phyloP scores from a whole-genome alignment of 495 filamentous ascomycete species.

The Penicillium verhagenii region DNA sequence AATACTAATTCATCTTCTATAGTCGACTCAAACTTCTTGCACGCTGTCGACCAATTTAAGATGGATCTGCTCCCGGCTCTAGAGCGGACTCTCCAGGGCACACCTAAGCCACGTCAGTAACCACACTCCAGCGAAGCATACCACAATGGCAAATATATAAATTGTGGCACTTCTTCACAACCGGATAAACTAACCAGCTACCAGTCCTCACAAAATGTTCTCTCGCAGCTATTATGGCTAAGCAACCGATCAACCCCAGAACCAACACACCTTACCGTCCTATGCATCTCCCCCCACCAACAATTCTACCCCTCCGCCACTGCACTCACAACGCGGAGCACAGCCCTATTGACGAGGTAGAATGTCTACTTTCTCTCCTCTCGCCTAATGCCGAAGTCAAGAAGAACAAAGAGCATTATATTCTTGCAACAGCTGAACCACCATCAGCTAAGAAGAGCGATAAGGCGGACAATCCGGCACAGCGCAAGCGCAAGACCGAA shows the following conservation, averaged over 20 bases:
- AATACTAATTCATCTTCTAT: constrained; percentile 13
- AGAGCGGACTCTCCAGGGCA: constrained; percentile 72
- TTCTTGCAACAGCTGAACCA: constrained; percentile 68
- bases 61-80: constrained; percentile 75
- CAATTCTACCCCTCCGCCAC: constrained; percentile 72
- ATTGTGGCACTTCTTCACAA: background rate
- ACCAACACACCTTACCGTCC: constrained; percentile 45
- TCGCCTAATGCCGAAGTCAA: constrained; percentile 60
- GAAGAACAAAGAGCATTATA: constrained; percentile 87
- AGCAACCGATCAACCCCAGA: constrained; percentile 45
- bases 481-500: constrained; percentile 27
- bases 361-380: constrained; percentile 76
- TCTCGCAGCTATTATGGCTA: constrained; percentile 43
- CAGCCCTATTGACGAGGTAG: constrained; percentile 68
- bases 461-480: constrained; percentile 17
- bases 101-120: constrained; percentile 76
- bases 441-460: constrained; percentile 24
- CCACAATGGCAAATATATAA: background rate
- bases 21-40: constrained; percentile 80
- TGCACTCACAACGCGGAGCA: constrained; percentile 86
- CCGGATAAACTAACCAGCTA: background rate
- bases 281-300: constrained; percentile 44
- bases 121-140: background rate
- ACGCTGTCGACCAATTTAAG: constrained; percentile 69
- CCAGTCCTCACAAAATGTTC: constrained; percentile 64